Evolutionary conservation across 306 rosid genomes (phyloP), one percentile per base, ranked within the genome.

Genomic region (Citrullus colocynthis): DNA sequence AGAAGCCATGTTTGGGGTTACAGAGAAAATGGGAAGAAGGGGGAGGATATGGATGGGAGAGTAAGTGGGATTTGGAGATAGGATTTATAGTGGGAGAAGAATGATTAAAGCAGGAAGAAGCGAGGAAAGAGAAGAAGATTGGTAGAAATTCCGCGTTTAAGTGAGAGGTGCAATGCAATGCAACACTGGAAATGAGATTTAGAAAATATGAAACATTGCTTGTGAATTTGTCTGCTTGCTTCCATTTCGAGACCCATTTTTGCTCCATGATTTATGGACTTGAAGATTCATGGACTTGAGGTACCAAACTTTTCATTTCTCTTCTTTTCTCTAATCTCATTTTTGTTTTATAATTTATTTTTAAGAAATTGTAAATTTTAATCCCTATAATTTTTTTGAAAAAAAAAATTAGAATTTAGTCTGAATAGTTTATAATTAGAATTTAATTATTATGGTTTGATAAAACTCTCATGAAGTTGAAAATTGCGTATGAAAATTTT

Each of bases 261-360:
- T 79, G 72, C 92, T 91, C 90, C 98, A 74, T 76, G 72, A 91
- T 85, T 88, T 79, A 81, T 87, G 94, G 77, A 0, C 44, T 73
- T 21, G 6, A 30, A 24, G 72, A 91, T 85, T 88, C 80, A 81
- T 87, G 93, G 77, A 0, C 28, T 73, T 21, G 12, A 30, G 77
- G 17, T 49, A 57, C 20, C 75, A 70, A 70, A 17, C 56, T 70
- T 51, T 61, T 51, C 61, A 51, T 30, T 73, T 51, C 61, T 30
- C 58, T 13, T 4, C 12, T 48, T 48, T 52, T 15, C 59, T 71
- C 41, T 2, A 62, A 39, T 17, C 2, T 52, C 57, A 16, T 52
- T 52, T 52, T 52, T 52, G 57, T 52, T 52, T 52, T 6, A 15
- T 51, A 15, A 4, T 15, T 52, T 52, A 14, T 1, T 44, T 36